Base-by-base conservation (phyloP, 441 rosid species). In the Croton laevigatus region DNA sequence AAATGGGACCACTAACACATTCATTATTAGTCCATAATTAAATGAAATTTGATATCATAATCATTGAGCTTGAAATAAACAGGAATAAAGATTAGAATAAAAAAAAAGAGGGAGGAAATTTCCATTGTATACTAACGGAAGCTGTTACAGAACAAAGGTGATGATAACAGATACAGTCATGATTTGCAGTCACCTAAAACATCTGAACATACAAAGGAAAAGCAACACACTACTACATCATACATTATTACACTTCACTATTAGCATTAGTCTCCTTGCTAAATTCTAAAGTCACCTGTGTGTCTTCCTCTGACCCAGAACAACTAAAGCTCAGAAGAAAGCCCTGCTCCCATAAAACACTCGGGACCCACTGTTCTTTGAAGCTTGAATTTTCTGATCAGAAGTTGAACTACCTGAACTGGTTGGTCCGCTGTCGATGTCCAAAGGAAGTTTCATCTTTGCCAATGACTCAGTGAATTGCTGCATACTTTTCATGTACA, bases 401-500 rank as follows among this genome's bases (percentile, higher is more conserved):
- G 98, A 81, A 83, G 86, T 90, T 42, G 99, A 89, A 70, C 86
- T 88, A 72, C 88, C 98, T 4, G 96, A 89, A 75, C 89, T 88
- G 72, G 89, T 61, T 55, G 94, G 86, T 73, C 85, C 91, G 46
- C 78, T 85, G 61, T 91, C 97, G 44, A 85, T 75, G 88, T 91
- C 97, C 84, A 89, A 62, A 62, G 99, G 99, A 68, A 94, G 98
- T 82, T 91, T 94, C 99, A 94, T 94, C 86, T 90, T 92, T 38
- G 98, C 99, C 83, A 94, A 79, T 61, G 99, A 94, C 83, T 94
- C 99, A 0, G 99, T 94, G 76, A 94, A 94, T 73, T 94, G 96
- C 79, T 92, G 99, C 99, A 92, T 94, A 76, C 99, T 92, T 83
- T 94, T 94, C 97, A 92, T 88, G 79, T 94, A 94, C 94, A 92